Evolutionary conservation across 345 rosid species (phyloP), one percentile per base, ranked within the genome.

Genomic region (Microcos paniculata): DNA sequence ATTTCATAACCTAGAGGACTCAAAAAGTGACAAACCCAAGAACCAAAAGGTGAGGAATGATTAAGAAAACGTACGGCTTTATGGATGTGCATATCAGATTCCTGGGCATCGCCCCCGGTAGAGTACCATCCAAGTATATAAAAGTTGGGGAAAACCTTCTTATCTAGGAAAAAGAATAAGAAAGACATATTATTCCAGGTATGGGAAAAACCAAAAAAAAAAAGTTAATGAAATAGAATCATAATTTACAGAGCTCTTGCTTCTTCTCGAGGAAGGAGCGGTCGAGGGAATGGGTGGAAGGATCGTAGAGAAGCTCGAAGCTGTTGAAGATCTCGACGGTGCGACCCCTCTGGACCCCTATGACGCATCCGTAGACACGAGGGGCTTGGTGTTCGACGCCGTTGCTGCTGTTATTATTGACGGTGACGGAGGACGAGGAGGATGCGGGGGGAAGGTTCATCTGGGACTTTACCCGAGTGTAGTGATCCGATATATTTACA

Each of bases 281-380:
- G 78, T 95, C 98, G 43, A 95, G 98, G 31, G 90, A 83, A 6
- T 89, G 78, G 21, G 89, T 81, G 2, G 74, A 6, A 19, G 97
- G 90, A 82, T 93, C 99, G 28, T 80, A 90, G 21, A 95, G 86
- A 71, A 95, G 94, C 90, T 95, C 99, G 78, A 95, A 95, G 80
- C 99, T 95, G 78, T 95, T 95, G 84, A 95, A 95, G 86, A 95
- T 90, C 92, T 93, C 99, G 14, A 95, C 97, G 31, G 94, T 91
- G 11, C 98, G 97, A 16, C 98, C 99, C 67, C 88, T 89, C 80
- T 95, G 99, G 31, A 90, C 87, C 6, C 98, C 99, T 59, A 95
- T 90, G 48, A 95, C 98, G 75, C 97, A 93, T 2, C 99, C 99
- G 84, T 90, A 95, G 65, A 91, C 98, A 75, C 98, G 86, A 24